A percentile compares a stretch with the other conserved stretches of the same genome.
These are phyloP conservation scores for Artemisia tridentata DNA, from an alignment of 129 eudicot genomes.

Conservation along the genomic window DNA sequence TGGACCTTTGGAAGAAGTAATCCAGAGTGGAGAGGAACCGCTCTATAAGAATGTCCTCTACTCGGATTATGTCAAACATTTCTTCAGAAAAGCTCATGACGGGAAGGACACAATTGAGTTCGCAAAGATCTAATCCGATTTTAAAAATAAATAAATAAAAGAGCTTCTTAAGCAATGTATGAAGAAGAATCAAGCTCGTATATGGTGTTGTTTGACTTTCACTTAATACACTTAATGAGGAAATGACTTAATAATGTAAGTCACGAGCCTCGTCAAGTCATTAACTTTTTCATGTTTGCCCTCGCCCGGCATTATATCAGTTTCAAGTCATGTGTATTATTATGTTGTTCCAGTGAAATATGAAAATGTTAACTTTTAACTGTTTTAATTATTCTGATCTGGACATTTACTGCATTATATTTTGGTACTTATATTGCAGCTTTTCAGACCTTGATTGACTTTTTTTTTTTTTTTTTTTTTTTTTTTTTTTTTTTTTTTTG, in stretches of 20 bases:
- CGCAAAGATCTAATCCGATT: constrained; percentile 31
- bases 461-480: too few relatives aligned
- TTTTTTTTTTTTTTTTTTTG: too few relatives aligned
- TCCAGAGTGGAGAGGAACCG: constrained; percentile 31
- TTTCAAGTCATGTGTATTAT: too few relatives aligned
- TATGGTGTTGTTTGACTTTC: neutral
- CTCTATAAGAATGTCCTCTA: constrained; percentile 36
- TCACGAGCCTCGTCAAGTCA: neutral
- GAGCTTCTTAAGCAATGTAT: neutral
- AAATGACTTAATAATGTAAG: neutral
- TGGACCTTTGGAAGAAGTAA: constrained; percentile 42
- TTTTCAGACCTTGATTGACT: too few relatives aligned
- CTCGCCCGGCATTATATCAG: too few relatives aligned
- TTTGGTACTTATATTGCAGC: too few relatives aligned
- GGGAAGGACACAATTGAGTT: constrained; percentile 48
- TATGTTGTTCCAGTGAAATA: too few relatives aligned
- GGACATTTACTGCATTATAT: too few relatives aligned
- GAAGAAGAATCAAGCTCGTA: constrained; percentile 10
- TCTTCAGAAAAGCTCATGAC: constrained; percentile 45
- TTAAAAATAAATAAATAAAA: neutral
- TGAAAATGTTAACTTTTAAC: too few relatives aligned
- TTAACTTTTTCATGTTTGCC: too few relatives aligned
- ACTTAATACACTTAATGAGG: too few relatives aligned
- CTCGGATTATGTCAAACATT: constrained; percentile 45
- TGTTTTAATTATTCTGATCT: too few relatives aligned